These are phyloP conservation scores for Bruguiera hainesii DNA, from an alignment of 441 rosid genomes.

Conservation along the genomic window DNA sequence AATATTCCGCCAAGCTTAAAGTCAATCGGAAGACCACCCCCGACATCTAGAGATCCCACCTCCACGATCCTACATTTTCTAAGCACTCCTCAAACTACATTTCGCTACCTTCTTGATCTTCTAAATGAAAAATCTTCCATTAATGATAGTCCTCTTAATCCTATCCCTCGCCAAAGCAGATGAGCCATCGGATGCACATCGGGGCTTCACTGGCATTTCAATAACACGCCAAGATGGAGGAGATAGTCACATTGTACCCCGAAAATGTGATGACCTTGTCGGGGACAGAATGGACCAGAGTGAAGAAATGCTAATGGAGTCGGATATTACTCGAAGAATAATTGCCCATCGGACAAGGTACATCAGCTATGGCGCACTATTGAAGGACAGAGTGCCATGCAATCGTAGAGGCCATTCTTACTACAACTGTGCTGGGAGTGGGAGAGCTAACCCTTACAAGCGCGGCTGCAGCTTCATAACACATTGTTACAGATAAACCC, in stretches of 20 bases:
- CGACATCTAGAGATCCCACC: no score
- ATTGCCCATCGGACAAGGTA: slow-evolving; percentile 28
- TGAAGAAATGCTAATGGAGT: slow-evolving; percentile 33
- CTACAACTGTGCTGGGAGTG: slow-evolving; percentile 40
- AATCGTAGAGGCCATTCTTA: slow-evolving; percentile 43
- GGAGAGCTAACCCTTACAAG: slow-evolving; percentile 42
- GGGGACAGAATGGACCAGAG: not conserved
- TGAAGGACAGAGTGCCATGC: slow-evolving; percentile 39
- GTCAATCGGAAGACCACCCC: no score
- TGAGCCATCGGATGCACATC: no score
- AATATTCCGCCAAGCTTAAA: no score
- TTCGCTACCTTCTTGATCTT: no score
- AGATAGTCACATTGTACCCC: not conserved
- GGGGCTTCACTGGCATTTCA: slow-evolving; percentile 9
- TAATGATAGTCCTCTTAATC: no score
- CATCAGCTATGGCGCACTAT: slow-evolving; percentile 42
- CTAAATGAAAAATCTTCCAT: no score
- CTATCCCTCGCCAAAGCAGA: no score
- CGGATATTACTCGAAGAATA: slow-evolving; percentile 35
- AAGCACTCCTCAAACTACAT: no score
- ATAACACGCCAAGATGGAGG: slow-evolving; percentile 2
- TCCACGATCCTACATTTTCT: no score
- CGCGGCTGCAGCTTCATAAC: slow-evolving; percentile 54
- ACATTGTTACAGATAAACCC: slow-evolving; percentile 35
- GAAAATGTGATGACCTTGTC: not conserved